Percentiles rank a stretch among this genome's conserved stretches.
These are phyloP conservation scores for Suillus ampliporus DNA, from an alignment of 768 basidiomycete genomes.

Conservation along the genomic window DNA sequence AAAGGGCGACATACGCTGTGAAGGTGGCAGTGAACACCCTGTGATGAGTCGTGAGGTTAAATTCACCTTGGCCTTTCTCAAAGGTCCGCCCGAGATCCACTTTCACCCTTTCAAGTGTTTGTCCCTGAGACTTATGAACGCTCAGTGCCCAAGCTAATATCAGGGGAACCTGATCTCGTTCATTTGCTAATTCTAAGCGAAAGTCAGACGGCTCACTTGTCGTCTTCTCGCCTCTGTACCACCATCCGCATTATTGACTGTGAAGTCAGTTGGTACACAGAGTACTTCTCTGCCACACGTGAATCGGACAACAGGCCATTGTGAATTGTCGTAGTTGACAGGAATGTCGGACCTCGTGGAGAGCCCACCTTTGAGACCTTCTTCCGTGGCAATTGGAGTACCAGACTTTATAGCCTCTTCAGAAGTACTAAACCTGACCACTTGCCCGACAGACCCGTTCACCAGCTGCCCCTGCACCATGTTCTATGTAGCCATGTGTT, in stretches of 20 bases:
- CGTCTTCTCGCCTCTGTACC: conserved; percentile 60
- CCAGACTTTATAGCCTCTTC: conserved; percentile 46
- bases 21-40: not conserved
- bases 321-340: conserved; percentile 25
- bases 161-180: conserved; percentile 50
- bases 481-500: conserved; percentile 50
- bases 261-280: conserved; percentile 63
- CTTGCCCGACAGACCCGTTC: conserved; percentile 71
- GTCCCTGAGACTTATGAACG: conserved; percentile 91
- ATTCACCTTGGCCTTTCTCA: conserved; percentile 76
- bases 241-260: conserved; percentile 64
- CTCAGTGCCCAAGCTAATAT: conserved; percentile 88
- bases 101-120: conserved; percentile 84
- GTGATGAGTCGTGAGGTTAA: not conserved
- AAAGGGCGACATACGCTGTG: conserved; percentile 73
- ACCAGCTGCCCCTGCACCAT: conserved; percentile 69
- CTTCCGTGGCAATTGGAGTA: conserved; percentile 44
- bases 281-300: conserved; percentile 51
- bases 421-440: conserved; percentile 51
- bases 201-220: conserved; percentile 57
- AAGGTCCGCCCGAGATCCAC: conserved; percentile 79
- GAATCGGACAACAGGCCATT: conserved; percentile 71
- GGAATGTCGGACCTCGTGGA: conserved; percentile 28
- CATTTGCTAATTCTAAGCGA: conserved; percentile 49
- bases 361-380: conserved; percentile 31